A percentile compares a stretch with the other conserved stretches of the same genome.
Evolutionary conservation across 176 grass and related monocot species (phyloP).

Genomic region (Bothriochloa decipiens): DNA sequence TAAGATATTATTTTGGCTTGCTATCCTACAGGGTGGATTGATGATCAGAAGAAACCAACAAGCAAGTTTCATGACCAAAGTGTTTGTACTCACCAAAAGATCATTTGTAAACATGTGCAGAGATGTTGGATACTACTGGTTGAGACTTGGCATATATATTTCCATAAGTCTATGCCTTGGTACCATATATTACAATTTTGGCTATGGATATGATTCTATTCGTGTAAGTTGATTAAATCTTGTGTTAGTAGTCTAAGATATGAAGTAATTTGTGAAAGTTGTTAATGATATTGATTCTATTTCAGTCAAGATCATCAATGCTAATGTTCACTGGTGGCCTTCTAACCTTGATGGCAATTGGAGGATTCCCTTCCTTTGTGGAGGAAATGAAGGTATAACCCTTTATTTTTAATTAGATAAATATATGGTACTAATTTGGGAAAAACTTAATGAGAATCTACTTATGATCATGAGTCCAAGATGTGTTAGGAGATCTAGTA

Average conservation of each 20-base stretch:
- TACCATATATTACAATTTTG: slow-evolving; percentile 51
- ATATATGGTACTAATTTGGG: not conserved
- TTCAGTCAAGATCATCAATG: slow-evolving; percentile 66
- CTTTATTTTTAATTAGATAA: not conserved
- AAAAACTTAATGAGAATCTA: too few relatives aligned
- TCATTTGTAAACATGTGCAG: slow-evolving; percentile 65
- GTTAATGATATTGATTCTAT: not conserved
- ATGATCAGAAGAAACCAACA: slow-evolving; percentile 21
- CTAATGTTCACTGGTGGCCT: slow-evolving; percentile 54
- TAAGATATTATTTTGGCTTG: not conserved
- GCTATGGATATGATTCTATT: slow-evolving; percentile 47
- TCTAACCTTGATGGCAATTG: slow-evolving; percentile 74
- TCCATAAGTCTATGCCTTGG: slow-evolving; percentile 51
- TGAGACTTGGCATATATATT: slow-evolving; percentile 51
- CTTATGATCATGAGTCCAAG: not conserved
- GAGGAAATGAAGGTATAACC: slow-evolving; percentile 69
- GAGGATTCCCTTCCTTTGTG: slow-evolving; percentile 76
- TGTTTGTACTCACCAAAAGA: slow-evolving; percentile 49
- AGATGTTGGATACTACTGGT: slow-evolving; percentile 60
- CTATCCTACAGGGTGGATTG: slow-evolving; percentile 32
- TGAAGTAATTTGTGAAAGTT: not conserved
- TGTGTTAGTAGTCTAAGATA: not conserved
- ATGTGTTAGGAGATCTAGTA: too few relatives aligned
- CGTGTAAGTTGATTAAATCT: slow-evolving; percentile 33
- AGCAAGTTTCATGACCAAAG: slow-evolving; percentile 50